Evolutionary conservation across 371 early-diverging fungal species (phyloP).

Genomic region (Smittium culicis): DNA sequence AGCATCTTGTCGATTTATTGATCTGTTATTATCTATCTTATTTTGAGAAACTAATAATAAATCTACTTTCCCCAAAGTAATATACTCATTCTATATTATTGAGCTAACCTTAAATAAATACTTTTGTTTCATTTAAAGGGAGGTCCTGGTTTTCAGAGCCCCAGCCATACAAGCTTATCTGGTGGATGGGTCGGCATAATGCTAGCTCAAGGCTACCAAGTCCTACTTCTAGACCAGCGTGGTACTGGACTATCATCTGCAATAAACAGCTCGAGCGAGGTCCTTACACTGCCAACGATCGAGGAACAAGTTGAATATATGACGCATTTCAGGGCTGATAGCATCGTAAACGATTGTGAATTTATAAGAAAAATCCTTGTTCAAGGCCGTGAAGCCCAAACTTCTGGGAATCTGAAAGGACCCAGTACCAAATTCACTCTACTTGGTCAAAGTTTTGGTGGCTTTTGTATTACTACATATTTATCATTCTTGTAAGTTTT

Average conservation of each 20-base stretch:
- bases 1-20: too few relatives aligned
- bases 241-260: constrained; percentile 56
- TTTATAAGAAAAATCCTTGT: constrained; percentile 42
- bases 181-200: constrained; percentile 52
- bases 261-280: constrained; percentile 40
- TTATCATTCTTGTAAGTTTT: constrained; percentile 36
- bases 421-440: constrained; percentile 34
- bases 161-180: constrained; percentile 32
- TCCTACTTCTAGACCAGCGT: constrained; percentile 55
- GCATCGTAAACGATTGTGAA: constrained; percentile 56
- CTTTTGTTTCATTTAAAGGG: background rate
- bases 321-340: constrained; percentile 54
- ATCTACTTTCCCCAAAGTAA: too few relatives aligned
- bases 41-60: background rate
- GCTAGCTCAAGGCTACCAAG: constrained; percentile 45
- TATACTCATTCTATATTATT: too few relatives aligned
- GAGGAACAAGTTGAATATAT: constrained; percentile 46
- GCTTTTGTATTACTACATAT: constrained; percentile 56
- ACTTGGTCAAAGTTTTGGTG: constrained; percentile 59
- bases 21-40: background rate
- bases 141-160: constrained; percentile 46
- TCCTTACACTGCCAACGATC: constrained; percentile 22
- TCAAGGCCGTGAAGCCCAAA: constrained; percentile 16
- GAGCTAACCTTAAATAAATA: too few relatives aligned
- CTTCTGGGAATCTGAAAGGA: constrained; percentile 9